These are phyloP conservation scores for Zostera marina DNA, from an alignment of 116 monocot species.

Conservation along the genomic window DNA sequence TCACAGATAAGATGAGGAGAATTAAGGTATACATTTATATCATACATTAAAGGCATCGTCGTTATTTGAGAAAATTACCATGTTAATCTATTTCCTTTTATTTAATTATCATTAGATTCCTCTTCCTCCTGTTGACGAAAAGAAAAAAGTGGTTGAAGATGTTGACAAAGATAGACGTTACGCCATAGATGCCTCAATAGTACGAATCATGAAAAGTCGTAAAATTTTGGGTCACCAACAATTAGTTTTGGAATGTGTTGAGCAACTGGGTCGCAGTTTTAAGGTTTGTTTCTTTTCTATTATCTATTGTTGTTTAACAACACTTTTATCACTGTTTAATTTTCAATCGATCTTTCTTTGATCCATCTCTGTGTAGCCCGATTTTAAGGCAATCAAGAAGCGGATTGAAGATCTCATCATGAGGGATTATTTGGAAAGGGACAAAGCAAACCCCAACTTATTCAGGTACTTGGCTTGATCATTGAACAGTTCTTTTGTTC, in stretches of 20 bases:
- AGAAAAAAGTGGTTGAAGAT: conserved; percentile 40
- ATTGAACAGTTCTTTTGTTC: no score
- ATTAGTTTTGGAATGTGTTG: conserved; percentile 28
- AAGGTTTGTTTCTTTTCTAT: conserved; percentile 11
- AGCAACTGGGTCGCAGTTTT: conserved; percentile 26
- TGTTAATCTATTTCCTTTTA: neutral
- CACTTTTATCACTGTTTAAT: neutral
- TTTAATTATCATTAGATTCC: conserved; percentile 10
- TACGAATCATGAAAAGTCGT: conserved; percentile 37
- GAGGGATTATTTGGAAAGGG: conserved; percentile 51
- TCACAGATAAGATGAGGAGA: conserved; percentile 93
- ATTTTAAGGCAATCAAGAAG: conserved; percentile 59
- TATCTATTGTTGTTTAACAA: neutral
- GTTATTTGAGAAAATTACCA: neutral
- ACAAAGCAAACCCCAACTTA: conserved; percentile 24
- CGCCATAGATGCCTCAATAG: conserved; percentile 35
- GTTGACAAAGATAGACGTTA: conserved; percentile 30
- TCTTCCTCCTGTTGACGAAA: conserved; percentile 35
- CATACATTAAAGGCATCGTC: neutral
- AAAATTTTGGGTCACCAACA: conserved; percentile 37
- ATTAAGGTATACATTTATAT: conserved; percentile 53
- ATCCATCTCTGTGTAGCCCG: conserved; percentile 9
- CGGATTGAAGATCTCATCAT: conserved; percentile 56
- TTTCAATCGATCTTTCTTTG: neutral
- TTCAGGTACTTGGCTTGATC: neutral